phyloP scores from a whole-genome alignment of 768 basidiomycete species.

The Amanita inopinata region DNA sequence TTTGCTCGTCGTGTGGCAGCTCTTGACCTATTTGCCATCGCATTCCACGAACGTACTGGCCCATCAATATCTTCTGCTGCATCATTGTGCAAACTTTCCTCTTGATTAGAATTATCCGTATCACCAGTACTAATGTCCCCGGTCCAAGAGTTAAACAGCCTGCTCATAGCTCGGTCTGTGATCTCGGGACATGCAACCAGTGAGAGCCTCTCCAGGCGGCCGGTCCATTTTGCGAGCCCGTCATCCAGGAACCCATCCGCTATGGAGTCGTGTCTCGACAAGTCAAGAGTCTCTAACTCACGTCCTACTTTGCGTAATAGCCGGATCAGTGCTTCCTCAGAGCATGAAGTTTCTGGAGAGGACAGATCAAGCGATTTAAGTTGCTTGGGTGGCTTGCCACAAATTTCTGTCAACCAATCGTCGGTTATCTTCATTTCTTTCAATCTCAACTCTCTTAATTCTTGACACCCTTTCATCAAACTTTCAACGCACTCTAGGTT shows the following conservation, averaged over 20 bases:
- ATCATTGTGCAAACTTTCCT: neutral
- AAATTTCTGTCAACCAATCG: constrained; percentile 47
- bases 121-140: constrained; percentile 3
- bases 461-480: constrained; percentile 43
- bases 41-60: constrained; percentile 1
- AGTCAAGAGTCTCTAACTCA: constrained; percentile 48
- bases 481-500: constrained; percentile 54
- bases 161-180: constrained; percentile 59
- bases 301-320: constrained; percentile 48
- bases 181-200: constrained; percentile 51
- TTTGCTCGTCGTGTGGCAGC: neutral
- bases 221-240: constrained; percentile 46
- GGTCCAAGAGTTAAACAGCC: constrained; percentile 56
- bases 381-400: constrained; percentile 7
- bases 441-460: constrained; percentile 63
- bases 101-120: neutral
- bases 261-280: constrained; percentile 62
- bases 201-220: constrained; percentile 38
- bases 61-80: neutral
- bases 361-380: constrained; percentile 63
- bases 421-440: constrained; percentile 67
- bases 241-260: constrained; percentile 48
- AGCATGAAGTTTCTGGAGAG: constrained; percentile 43
- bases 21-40: constrained; percentile 1
- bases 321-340: constrained; percentile 43